Conservation (phyloP, 177 flowering plant genomes). For the Vitis hybrid region DNA sequence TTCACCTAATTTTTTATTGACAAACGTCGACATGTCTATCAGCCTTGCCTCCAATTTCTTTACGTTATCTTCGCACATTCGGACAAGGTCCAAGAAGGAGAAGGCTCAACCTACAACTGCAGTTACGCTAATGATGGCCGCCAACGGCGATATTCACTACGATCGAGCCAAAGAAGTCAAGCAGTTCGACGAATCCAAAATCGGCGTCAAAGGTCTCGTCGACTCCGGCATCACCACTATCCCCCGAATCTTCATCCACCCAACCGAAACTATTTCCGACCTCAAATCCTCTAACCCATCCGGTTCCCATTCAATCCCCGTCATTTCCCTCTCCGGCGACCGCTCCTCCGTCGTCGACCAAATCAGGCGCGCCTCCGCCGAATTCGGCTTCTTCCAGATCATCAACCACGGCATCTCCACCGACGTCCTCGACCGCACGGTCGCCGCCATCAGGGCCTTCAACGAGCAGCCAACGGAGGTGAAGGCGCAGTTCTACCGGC, state of each 20-base stretch:
- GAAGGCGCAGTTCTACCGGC: conserved; percentile 35
- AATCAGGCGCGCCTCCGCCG: conserved; percentile 36
- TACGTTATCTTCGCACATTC: no score
- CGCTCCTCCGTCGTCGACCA: conserved; percentile 32
- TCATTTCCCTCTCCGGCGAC: conserved; percentile 44
- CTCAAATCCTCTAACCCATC: conserved; percentile 8
- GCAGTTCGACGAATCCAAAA: conserved; percentile 65
- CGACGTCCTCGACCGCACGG: conserved; percentile 20
- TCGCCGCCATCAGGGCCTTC: conserved; percentile 37
- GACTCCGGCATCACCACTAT: conserved; percentile 62
- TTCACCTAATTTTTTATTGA: no score
- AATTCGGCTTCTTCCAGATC: conserved; percentile 68
- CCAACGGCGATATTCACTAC: conserved; percentile 13
- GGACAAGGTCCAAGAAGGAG: no score
- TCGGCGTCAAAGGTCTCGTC: conserved; percentile 71
- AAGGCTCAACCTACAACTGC: neutral
- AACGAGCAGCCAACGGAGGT: conserved; percentile 47
- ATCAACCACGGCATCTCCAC: conserved; percentile 53
- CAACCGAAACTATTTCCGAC: conserved; percentile 34
- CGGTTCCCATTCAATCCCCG: conserved; percentile 29
- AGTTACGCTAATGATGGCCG: neutral
- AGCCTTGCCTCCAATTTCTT: no score
- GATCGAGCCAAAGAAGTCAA: conserved; percentile 53
- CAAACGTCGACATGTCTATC: no score
- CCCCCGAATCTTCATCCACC: conserved; percentile 66